Conservation (phyloP, 305 asterid genomes). For the Fraxinus floribunda region DNA sequence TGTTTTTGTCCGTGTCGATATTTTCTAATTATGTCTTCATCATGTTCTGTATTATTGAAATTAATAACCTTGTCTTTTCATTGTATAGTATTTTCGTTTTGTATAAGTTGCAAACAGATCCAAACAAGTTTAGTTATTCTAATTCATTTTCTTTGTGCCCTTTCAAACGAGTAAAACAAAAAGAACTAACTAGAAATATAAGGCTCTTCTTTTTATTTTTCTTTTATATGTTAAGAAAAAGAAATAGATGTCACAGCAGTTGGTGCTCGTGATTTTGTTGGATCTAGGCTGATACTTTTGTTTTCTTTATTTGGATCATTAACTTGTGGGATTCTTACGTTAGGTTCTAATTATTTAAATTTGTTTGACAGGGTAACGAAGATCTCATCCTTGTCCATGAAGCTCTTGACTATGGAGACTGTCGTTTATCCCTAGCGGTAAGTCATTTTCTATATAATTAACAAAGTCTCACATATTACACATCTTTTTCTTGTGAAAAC, state of each 20-base stretch:
- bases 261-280: neutral
- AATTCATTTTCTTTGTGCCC: neutral
- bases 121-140: neutral
- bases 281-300: neutral
- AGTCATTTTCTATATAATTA: slow-evolving; percentile 26
- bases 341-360: slow-evolving; percentile 17
- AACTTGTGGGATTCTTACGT: neutral
- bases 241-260: neutral
- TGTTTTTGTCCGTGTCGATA: neutral
- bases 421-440: slow-evolving; percentile 85
- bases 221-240: neutral
- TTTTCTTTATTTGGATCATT: neutral
- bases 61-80: neutral
- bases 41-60: neutral
- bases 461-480: neutral
- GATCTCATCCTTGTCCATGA: slow-evolving; percentile 89
- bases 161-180: neutral
- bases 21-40: neutral
- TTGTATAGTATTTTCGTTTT: neutral
- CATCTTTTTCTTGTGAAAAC: neutral
- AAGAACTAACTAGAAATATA: neutral
- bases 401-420: slow-evolving; percentile 84
- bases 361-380: slow-evolving; percentile 57
- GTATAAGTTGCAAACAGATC: neutral
- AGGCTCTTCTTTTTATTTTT: neutral